Percentiles rank a stretch among this genome's conserved stretches.
phyloP scores from a whole-genome alignment of 2,329 filamentous ascomycete genomes.

The Cephalotrichum gorgonifer region DNA sequence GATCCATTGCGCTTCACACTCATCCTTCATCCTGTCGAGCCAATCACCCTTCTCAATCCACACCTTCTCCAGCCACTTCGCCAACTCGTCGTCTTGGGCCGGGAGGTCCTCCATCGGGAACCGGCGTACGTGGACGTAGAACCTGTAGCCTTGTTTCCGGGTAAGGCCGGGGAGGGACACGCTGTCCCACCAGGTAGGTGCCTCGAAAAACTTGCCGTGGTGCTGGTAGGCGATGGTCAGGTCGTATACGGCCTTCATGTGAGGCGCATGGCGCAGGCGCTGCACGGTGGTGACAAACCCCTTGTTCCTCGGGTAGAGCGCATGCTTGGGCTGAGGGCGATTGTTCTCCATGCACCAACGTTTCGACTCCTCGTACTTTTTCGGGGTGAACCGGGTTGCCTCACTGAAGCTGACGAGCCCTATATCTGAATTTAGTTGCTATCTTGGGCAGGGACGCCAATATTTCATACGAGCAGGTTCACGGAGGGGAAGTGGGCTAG shows the following conservation, averaged over 20 bases:
- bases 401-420: slow-evolving; percentile 57
- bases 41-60: slow-evolving; percentile 44
- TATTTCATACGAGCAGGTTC: no score
- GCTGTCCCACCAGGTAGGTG: slow-evolving; percentile 43
- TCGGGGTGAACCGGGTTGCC: slow-evolving; percentile 46
- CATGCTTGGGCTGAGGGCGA: slow-evolving; percentile 41
- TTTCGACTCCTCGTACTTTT: slow-evolving; percentile 40
- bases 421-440: slow-evolving; percentile 14
- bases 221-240: slow-evolving; percentile 43
- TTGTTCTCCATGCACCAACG: slow-evolving; percentile 40
- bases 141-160: slow-evolving; percentile 27
- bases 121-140: slow-evolving; percentile 38
- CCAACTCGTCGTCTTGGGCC: slow-evolving; percentile 33
- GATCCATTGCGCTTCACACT: slow-evolving; percentile 17
- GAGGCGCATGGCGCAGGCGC: slow-evolving; percentile 37
- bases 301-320: slow-evolving; percentile 50
- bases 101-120: slow-evolving; percentile 38
- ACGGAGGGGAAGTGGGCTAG: not conserved
- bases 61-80: slow-evolving; percentile 39
- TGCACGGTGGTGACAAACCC: slow-evolving; percentile 51
- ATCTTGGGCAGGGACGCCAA: not conserved
- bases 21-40: slow-evolving; percentile 31
- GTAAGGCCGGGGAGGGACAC: slow-evolving; percentile 30
- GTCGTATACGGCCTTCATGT: slow-evolving; percentile 45
- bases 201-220: slow-evolving; percentile 28